Evolutionary conservation across 1,139 yeast species (phyloP).

Genomic region (Protomyces arabidopsidicola): DNA sequence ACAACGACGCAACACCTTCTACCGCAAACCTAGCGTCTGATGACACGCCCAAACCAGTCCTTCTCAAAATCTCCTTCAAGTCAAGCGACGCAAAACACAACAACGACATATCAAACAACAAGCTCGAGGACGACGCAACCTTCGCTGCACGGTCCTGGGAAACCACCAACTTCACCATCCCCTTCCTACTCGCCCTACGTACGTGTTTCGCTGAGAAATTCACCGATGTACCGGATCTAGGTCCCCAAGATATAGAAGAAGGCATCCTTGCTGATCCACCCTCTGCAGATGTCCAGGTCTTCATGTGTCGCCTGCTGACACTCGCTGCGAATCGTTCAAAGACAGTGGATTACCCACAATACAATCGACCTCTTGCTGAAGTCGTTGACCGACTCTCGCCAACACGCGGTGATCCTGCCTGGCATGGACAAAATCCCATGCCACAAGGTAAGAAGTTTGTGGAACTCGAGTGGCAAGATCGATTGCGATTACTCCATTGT

Average conservation of each 20-base stretch:
- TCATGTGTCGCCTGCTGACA: conserved; percentile 41
- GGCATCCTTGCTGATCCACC: conserved; percentile 38
- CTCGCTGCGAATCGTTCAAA: conserved; percentile 43
- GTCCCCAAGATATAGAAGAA: conserved; percentile 44
- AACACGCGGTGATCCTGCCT: conserved; percentile 33
- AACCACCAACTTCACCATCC: conserved; percentile 18
- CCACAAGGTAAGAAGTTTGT: conserved; percentile 26
- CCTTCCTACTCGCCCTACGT: conserved; percentile 38
- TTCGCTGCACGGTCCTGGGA: conserved; percentile 20
- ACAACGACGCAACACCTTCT: too few species aligned
- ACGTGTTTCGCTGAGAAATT: conserved; percentile 39
- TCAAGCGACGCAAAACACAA: neutral
- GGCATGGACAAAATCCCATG: conserved; percentile 37
- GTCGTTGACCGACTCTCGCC: conserved; percentile 10
- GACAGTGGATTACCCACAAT: conserved; percentile 38
- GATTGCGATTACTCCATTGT: conserved; percentile 10
- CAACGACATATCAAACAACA: conserved; percentile 4
- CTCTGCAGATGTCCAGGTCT: conserved; percentile 37
- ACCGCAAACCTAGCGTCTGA: neutral
- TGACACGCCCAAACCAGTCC: conserved; percentile 8
- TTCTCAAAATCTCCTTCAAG: conserved; percentile 22
- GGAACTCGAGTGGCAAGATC: conserved; percentile 17
- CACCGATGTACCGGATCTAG: conserved; percentile 38
- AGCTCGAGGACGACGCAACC: conserved; percentile 18
- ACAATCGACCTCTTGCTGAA: conserved; percentile 15